Evolutionary conservation across 768 basidiomycete species (phyloP).

Genomic region (Amyloporia xantha): DNA sequence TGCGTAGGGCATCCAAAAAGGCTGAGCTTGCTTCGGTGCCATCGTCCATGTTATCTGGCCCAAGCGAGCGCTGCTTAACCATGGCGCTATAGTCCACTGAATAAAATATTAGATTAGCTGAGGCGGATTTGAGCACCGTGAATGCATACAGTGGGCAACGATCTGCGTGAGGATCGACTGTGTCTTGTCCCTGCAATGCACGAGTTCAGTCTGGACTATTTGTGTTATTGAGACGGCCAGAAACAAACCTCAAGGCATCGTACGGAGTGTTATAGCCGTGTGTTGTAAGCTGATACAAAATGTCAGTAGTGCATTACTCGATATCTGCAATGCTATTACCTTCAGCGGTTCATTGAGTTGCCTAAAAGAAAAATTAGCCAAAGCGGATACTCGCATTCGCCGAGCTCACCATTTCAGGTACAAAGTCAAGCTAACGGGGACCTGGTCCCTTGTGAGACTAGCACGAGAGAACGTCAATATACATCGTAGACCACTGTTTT

Average conservation of each 20-base stretch:
- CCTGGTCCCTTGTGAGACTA: constrained; percentile 82
- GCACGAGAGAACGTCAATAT: background rate
- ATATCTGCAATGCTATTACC: constrained; percentile 16
- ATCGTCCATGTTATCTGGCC: constrained; percentile 70
- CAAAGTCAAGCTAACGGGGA: constrained; percentile 76
- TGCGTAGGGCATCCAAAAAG: constrained; percentile 76
- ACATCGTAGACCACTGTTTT: background rate
- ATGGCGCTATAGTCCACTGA: constrained; percentile 49
- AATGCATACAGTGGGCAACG: constrained; percentile 63
- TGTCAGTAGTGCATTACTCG: background rate
- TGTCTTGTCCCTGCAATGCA: constrained; percentile 54
- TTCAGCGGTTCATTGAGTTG: constrained; percentile 47
- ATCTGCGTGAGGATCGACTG: constrained; percentile 86
- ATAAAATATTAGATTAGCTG: background rate
- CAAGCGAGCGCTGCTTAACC: constrained; percentile 77
- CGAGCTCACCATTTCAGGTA: constrained; percentile 67
- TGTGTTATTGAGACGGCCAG: background rate
- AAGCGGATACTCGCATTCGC: background rate
- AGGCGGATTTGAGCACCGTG: background rate
- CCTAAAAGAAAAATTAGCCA: constrained; percentile 21
- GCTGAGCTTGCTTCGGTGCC: constrained; percentile 62
- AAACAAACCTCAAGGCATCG: constrained; percentile 46
- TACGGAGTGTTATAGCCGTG: constrained; percentile 85
- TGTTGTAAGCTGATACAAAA: constrained; percentile 49
- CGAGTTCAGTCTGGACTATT: background rate